phyloP scores from a whole-genome alignment of 2,329 filamentous ascomycete genomes.

The Neonectria sp. region DNA sequence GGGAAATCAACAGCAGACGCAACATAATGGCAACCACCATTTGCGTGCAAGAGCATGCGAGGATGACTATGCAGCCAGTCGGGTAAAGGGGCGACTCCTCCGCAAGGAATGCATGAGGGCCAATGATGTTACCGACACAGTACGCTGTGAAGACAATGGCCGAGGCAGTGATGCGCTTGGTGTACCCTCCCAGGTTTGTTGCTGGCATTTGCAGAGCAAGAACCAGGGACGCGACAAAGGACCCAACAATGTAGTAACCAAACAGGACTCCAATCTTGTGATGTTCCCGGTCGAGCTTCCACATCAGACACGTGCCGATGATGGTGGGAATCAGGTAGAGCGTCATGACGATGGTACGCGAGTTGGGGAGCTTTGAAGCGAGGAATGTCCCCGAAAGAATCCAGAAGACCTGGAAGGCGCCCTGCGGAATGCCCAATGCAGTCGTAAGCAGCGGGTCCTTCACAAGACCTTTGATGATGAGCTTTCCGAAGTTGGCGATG shows the following conservation, averaged over 20 bases:
- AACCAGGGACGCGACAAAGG: constrained; percentile 67
- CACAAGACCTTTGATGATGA: constrained; percentile 63
- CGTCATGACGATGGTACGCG: constrained; percentile 65
- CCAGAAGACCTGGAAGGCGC: constrained; percentile 66
- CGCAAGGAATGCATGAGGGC: constrained; percentile 57
- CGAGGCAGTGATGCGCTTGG: constrained; percentile 61
- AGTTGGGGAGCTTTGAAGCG: constrained; percentile 63
- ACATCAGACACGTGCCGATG: constrained; percentile 62
- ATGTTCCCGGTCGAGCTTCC: constrained; percentile 58
- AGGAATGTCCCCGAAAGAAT: constrained; percentile 66
- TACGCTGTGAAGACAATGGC: constrained; percentile 63
- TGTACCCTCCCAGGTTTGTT: constrained; percentile 63
- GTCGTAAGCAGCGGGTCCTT: constrained; percentile 55
- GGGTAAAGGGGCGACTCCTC: constrained; percentile 63
- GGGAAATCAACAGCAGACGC: constrained; percentile 21
- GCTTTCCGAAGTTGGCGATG: constrained; percentile 68
- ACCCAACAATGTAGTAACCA: constrained; percentile 65
- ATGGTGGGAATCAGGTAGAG: constrained; percentile 65
- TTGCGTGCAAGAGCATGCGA: constrained; percentile 34
- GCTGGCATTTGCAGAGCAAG: constrained; percentile 68
- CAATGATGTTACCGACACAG: constrained; percentile 49
- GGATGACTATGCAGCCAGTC: constrained; percentile 62
- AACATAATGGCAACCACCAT: constrained; percentile 39
- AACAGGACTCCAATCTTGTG: constrained; percentile 62
- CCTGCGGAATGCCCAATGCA: constrained; percentile 66